Evolutionary conservation across 2,329 filamentous ascomycete species (phyloP).

Genomic region (Beauveria pseudobassiana): DNA sequence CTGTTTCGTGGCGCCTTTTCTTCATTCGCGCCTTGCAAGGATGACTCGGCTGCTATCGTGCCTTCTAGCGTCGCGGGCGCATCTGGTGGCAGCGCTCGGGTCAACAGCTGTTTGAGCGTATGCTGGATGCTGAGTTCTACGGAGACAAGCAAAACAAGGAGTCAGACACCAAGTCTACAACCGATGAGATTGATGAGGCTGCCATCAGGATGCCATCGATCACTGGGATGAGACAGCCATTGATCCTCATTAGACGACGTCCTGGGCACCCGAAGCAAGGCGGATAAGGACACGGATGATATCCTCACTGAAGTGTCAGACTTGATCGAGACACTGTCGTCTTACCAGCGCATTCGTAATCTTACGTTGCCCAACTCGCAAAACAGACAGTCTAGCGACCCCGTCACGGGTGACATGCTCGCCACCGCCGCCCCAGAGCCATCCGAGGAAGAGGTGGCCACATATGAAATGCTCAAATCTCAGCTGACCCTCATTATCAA

Average conservation of each 20-base stretch:
- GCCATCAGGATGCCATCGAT: constrained; percentile 47
- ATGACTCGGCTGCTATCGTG: constrained; percentile 64
- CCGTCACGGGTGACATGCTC: constrained; percentile 60
- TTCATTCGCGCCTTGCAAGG: constrained; percentile 69
- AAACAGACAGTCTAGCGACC: constrained; percentile 52
- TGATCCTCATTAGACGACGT: constrained; percentile 48
- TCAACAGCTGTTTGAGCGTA: constrained; percentile 55
- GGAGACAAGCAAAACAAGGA: constrained; percentile 31
- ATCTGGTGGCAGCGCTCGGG: constrained; percentile 73
- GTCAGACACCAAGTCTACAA: constrained; percentile 23
- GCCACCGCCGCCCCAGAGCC: constrained; percentile 61
- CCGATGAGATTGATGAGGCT: constrained; percentile 41
- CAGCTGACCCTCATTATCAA: constrained; percentile 69
- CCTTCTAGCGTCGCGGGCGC: constrained; percentile 57
- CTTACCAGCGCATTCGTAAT: constrained; percentile 73
- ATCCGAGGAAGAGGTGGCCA: constrained; percentile 50
- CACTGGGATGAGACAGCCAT: constrained; percentile 51
- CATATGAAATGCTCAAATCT: constrained; percentile 67
- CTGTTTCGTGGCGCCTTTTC: constrained; percentile 73
- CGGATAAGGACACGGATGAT: constrained; percentile 62
- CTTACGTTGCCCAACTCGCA: constrained; percentile 59
- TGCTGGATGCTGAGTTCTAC: constrained; percentile 47
- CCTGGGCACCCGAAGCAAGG: constrained; percentile 43
- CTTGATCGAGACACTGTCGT: constrained; percentile 67
- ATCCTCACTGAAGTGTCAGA: constrained; percentile 67